These are phyloP conservation scores for Zopfia rhizophila DNA, from an alignment of 2,329 filamentous ascomycete species.

Conservation along the genomic window DNA sequence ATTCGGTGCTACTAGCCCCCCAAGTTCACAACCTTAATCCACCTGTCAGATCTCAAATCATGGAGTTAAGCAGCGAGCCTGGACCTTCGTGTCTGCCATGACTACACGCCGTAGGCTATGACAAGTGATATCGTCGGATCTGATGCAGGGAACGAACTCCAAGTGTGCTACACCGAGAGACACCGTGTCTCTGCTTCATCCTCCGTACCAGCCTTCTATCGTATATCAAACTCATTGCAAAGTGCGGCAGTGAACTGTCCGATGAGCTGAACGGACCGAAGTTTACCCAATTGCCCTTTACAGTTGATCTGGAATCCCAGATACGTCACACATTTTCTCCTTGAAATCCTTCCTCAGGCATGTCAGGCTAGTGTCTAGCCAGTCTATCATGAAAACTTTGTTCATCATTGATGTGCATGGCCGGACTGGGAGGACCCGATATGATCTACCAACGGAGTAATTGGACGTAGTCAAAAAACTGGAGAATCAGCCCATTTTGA, in stretches of 20 bases:
- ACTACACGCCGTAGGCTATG: constrained; percentile 26
- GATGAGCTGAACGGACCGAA: too few relatives aligned
- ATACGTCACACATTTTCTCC: constrained; percentile 10
- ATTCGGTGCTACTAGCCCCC: constrained; percentile 17
- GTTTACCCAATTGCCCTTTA: too few relatives aligned
- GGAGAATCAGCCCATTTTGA: constrained; percentile 18
- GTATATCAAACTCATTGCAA: neutral
- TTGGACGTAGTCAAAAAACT: neutral
- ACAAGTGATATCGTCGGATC: constrained; percentile 30
- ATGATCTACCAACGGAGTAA: constrained; percentile 14
- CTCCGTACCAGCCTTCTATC: constrained; percentile 7
- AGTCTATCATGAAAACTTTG: constrained; percentile 1
- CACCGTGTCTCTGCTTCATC: neutral
- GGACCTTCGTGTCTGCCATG: constrained; percentile 23
- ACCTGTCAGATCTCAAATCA: constrained; percentile 8
- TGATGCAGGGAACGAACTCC: constrained; percentile 22
- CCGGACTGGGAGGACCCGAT: constrained; percentile 17
- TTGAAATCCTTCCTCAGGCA: constrained; percentile 13
- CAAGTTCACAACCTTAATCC: constrained; percentile 14
- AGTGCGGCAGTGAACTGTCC: neutral
- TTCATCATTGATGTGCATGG: constrained; percentile 5
- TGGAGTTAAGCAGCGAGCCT: constrained; percentile 3
- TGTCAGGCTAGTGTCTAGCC: constrained; percentile 1
- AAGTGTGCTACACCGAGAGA: neutral
- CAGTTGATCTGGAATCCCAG: constrained; percentile 8